phyloP scores from a whole-genome alignment of 192 early-diverging fungal species.

The Podila horticola region DNA sequence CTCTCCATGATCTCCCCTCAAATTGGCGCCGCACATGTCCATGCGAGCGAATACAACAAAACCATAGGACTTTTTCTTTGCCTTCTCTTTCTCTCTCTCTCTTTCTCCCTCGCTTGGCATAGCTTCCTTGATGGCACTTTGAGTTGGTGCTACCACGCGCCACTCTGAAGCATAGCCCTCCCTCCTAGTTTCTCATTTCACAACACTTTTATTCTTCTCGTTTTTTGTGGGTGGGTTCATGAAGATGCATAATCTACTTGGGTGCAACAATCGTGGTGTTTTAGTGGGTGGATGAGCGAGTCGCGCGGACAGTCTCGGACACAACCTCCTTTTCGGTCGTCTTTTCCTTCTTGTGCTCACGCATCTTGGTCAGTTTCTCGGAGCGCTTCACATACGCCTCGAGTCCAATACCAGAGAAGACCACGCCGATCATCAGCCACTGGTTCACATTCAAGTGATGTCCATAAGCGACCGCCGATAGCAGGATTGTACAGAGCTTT shows the following conservation, averaged over 20 bases:
- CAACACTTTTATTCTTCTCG: not conserved
- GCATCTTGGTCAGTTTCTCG: constrained; percentile 53
- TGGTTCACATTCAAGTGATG: constrained; percentile 83
- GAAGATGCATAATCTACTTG: not conserved
- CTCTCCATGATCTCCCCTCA: too few species aligned
- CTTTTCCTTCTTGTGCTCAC: not conserved
- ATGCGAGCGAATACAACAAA: too few species aligned
- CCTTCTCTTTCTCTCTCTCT: too few species aligned
- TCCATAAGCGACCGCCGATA: constrained; percentile 90
- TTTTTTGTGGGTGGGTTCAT: not conserved
- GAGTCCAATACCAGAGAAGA: constrained; percentile 88
- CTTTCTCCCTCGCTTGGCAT: too few species aligned
- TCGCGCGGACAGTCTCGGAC: not conserved
- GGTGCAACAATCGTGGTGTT: constrained; percentile 34
- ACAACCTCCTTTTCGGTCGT: not conserved
- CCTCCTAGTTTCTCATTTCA: too few species aligned
- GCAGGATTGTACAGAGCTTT: constrained; percentile 94
- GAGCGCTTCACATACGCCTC: constrained; percentile 78
- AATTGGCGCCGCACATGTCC: too few species aligned
- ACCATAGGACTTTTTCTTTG: too few species aligned
- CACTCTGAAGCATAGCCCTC: too few species aligned
- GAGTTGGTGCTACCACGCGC: too few species aligned
- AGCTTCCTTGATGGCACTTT: too few species aligned
- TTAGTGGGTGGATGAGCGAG: constrained; percentile 4
- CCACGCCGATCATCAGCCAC: constrained; percentile 86